These are phyloP conservation scores for Metarhizium humberi DNA, from an alignment of 2,329 filamentous ascomycete species.

Conservation along the genomic window DNA sequence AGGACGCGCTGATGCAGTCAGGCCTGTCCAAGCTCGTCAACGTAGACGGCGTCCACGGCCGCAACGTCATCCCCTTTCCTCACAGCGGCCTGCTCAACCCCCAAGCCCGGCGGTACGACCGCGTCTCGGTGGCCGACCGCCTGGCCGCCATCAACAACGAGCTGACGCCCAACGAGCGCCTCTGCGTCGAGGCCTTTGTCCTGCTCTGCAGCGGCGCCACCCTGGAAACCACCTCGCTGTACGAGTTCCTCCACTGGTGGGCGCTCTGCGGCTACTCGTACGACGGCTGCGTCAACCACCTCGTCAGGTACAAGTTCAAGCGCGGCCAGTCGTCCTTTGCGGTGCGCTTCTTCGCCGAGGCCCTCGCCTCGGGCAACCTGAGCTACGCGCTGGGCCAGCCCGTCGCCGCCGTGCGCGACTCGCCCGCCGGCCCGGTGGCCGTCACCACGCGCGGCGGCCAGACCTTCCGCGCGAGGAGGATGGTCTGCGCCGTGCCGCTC, in stretches of 20 bases:
- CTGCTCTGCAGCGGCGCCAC: constrained; percentile 32
- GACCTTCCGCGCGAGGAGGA: constrained; percentile 17
- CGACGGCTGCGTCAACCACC: constrained; percentile 26
- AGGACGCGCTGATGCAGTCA: constrained; percentile 21
- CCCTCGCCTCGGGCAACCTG: constrained; percentile 26
- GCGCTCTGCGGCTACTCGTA: constrained; percentile 32
- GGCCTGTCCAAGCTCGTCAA: constrained; percentile 34
- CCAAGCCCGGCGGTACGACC: constrained; percentile 25
- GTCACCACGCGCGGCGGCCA: constrained; percentile 23
- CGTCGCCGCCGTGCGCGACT: constrained; percentile 22
- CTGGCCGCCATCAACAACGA: constrained; percentile 28
- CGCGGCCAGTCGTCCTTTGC: constrained; percentile 36
- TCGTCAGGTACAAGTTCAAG: constrained; percentile 32
- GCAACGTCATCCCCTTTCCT: constrained; percentile 29
- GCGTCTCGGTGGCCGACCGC: constrained; percentile 31
- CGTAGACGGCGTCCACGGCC: constrained; percentile 30
- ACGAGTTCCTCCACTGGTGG: constrained; percentile 40
- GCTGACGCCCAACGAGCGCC: constrained; percentile 30
- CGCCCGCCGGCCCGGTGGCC: constrained; percentile 15
- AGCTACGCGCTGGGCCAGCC: constrained; percentile 31
- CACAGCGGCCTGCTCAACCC: constrained; percentile 25
- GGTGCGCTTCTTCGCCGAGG: constrained; percentile 34
- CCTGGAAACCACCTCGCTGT: constrained; percentile 32
- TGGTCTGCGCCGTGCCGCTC: constrained; percentile 33
- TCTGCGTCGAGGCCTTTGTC: constrained; percentile 29